These are phyloP conservation scores for Penicillium sp. DNA, from an alignment of 2,329 filamentous ascomycete species.

Conservation along the genomic window DNA sequence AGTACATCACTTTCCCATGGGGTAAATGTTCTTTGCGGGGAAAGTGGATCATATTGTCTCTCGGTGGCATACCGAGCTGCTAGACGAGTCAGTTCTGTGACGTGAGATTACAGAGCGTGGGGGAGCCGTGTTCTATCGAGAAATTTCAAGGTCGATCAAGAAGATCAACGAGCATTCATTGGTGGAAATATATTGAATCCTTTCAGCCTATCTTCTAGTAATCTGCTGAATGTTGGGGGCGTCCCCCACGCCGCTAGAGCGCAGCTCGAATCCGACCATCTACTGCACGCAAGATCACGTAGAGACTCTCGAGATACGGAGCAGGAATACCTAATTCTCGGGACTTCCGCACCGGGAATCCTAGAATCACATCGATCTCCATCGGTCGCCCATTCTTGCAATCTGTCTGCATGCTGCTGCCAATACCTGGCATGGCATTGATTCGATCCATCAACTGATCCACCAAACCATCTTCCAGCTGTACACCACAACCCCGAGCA, in stretches of 20 bases:
- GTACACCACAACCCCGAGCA: constrained; percentile 43
- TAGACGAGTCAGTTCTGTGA: neutral
- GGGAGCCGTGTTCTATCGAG: neutral
- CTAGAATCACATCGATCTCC: constrained; percentile 55
- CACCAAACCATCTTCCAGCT: constrained; percentile 40
- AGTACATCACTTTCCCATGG: neutral
- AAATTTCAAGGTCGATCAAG: neutral
- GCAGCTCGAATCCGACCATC: constrained; percentile 26
- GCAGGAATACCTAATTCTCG: constrained; percentile 45
- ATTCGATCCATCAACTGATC: constrained; percentile 47
- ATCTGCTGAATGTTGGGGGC: neutral
- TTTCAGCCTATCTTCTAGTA: neutral
- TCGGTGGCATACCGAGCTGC: neutral
- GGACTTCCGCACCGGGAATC: constrained; percentile 45
- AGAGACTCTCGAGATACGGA: constrained; percentile 46
- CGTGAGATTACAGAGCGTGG: neutral
- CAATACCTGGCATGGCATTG: constrained; percentile 44
- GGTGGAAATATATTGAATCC: neutral
- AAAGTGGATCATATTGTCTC: neutral
- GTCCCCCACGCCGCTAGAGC: constrained; percentile 5
- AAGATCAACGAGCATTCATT: neutral
- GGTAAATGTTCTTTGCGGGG: neutral
- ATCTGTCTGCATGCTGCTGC: constrained; percentile 53
- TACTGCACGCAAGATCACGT: constrained; percentile 36
- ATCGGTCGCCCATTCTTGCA: constrained; percentile 45